Conservation (phyloP, 2,329 filamentous ascomycete species). For the Monosporascus sp. region DNA sequence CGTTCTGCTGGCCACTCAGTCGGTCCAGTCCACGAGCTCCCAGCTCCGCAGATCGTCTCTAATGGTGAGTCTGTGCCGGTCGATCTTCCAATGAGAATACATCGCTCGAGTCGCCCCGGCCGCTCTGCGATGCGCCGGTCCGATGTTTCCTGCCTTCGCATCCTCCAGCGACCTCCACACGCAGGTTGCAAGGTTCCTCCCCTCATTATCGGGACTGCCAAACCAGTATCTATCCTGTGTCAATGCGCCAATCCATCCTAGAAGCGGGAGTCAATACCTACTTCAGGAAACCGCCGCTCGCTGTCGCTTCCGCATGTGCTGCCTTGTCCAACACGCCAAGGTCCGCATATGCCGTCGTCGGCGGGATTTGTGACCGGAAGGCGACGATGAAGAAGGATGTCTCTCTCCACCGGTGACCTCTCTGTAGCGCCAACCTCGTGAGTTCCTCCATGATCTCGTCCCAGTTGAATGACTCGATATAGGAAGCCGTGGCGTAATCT, state of each 20-base stretch:
- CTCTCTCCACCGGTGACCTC: conserved; percentile 51
- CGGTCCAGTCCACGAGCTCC: conserved; percentile 56
- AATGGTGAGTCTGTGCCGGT: conserved; percentile 65
- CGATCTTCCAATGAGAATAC: conserved; percentile 65
- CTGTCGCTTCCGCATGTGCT: conserved; percentile 74
- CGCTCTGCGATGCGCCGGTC: conserved; percentile 58
- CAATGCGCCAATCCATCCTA: conserved; percentile 12
- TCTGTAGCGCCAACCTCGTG: conserved; percentile 41
- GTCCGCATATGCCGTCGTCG: conserved; percentile 59
- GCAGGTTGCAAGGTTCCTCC: conserved; percentile 78
- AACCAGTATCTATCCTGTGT: conserved; percentile 71
- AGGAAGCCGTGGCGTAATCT: conserved; percentile 74
- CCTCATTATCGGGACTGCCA: conserved; percentile 62
- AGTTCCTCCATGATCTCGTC: conserved; percentile 54
- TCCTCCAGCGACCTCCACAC: conserved; percentile 58
- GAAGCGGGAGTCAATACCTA: conserved; percentile 28
- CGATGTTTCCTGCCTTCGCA: conserved; percentile 53
- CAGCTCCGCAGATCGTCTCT: conserved; percentile 59
- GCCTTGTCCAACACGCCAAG: conserved; percentile 71
- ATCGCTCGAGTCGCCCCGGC: conserved; percentile 59
- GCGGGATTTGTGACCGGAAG: conserved; percentile 70
- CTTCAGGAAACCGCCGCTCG: conserved; percentile 78
- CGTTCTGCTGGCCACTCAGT: conserved; percentile 14
- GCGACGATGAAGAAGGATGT: conserved; percentile 77
- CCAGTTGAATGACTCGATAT: conserved; percentile 76